Percentiles rank a stretch among this genome's conserved stretches.
These are phyloP conservation scores for Fraxinus anomala DNA, from an alignment of 257 asterid species.

Conservation along the genomic window DNA sequence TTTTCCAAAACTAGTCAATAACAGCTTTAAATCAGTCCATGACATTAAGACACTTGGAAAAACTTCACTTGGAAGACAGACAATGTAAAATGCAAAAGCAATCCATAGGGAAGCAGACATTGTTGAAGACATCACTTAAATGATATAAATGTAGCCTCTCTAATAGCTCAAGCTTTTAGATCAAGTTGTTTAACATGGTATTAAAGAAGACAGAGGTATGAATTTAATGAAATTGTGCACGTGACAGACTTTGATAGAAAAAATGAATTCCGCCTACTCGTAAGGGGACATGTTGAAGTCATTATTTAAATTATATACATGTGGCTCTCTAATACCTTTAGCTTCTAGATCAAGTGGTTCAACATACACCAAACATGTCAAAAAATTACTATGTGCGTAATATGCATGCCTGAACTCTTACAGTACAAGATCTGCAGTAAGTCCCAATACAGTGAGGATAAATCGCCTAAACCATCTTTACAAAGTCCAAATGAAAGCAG, in stretches of 20 bases:
- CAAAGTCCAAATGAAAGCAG: not conserved
- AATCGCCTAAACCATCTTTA: not conserved
- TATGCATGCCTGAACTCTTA: conserved; percentile 9
- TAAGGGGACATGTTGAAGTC: not conserved
- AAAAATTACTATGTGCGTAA: not conserved
- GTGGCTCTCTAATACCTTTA: not conserved
- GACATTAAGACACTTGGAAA: not conserved
- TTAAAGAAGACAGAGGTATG: not conserved
- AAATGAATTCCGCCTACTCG: not conserved
- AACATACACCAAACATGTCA: not conserved
- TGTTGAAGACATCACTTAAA: not conserved
- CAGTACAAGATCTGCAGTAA: not conserved
- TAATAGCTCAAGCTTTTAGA: not conserved
- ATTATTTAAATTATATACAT: no score
- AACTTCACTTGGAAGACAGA: conserved; percentile 3
- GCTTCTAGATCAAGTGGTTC: not conserved
- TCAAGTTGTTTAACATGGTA: not conserved
- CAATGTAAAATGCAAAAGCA: conserved; percentile 4
- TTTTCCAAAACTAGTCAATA: conserved; percentile 6
- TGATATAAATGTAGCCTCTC: not conserved
- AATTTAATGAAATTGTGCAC: not conserved
- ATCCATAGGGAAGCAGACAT: conserved; percentile 11
- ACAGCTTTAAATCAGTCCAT: conserved; percentile 21
- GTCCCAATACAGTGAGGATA: not conserved
- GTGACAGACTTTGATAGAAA: not conserved